These are phyloP conservation scores for Spatholobus suberectus DNA, from an alignment of 306 rosid species.

Conservation along the genomic window DNA sequence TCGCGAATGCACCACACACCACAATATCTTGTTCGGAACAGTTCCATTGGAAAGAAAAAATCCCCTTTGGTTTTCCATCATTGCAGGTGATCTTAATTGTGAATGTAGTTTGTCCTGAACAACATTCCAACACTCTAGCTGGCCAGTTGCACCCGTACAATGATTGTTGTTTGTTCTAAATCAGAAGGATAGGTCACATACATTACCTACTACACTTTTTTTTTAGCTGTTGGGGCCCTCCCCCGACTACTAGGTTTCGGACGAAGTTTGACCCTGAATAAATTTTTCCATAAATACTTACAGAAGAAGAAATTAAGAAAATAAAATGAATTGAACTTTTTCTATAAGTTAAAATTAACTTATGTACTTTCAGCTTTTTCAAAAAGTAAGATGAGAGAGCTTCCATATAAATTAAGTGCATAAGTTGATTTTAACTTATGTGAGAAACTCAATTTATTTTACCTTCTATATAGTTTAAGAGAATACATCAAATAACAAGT, in stretches of 20 bases:
- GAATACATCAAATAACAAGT: too few species aligned
- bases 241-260: background rate
- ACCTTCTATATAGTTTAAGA: too few species aligned
- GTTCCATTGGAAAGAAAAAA: slow-evolving; percentile 33
- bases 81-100: slow-evolving; percentile 31
- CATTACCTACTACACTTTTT: slow-evolving; percentile 33
- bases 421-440: background rate
- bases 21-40: slow-evolving; percentile 22
- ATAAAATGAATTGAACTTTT: background rate
- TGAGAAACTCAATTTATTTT: background rate
- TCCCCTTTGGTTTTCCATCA: slow-evolving; percentile 31
- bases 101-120: slow-evolving; percentile 58
- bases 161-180: slow-evolving; percentile 45
- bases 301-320: background rate
- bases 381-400: background rate
- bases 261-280: background rate
- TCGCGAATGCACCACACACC: slow-evolving; percentile 36
- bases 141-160: slow-evolving; percentile 58
- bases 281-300: background rate
- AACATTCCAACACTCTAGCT: slow-evolving; percentile 62
- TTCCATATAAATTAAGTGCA: background rate
- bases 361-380: background rate
- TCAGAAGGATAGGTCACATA: slow-evolving; percentile 38
- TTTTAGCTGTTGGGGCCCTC: background rate
- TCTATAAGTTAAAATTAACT: background rate